Evolutionary conservation across 805 yeast species (phyloP).

Genomic region (Novakomyces olei): DNA sequence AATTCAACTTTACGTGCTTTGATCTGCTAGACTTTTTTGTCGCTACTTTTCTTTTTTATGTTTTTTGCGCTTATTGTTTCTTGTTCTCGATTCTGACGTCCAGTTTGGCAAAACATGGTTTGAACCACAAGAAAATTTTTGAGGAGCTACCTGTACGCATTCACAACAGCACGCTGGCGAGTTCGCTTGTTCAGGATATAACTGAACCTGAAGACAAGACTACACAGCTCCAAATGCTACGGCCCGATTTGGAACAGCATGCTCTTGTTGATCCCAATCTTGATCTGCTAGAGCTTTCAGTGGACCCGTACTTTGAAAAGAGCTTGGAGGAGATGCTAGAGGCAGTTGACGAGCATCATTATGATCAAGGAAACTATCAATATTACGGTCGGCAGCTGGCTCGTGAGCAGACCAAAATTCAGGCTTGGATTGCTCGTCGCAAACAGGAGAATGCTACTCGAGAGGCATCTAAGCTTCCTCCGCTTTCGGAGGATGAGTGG

Average conservation of each 20-base stretch:
- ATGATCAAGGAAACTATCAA: slow-evolving; percentile 59
- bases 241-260: too few relatives aligned
- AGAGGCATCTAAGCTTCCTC: slow-evolving; percentile 32
- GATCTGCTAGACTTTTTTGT: too few relatives aligned
- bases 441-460: slow-evolving; percentile 42
- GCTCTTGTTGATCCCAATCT: slow-evolving; percentile 12
- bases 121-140: slow-evolving; percentile 43
- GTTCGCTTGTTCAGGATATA: slow-evolving; percentile 24
- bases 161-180: slow-evolving; percentile 45
- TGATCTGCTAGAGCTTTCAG: slow-evolving; percentile 19
- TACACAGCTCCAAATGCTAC: too few relatives aligned
- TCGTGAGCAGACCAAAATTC: slow-evolving; percentile 45
- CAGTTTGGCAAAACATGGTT: slow-evolving; percentile 34
- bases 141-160: slow-evolving; percentile 48
- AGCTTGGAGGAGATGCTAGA: slow-evolving; percentile 42
- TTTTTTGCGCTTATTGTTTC: too few relatives aligned
- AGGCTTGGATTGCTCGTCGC: slow-evolving; percentile 38
- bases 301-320: slow-evolving; percentile 20
- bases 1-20: too few relatives aligned
- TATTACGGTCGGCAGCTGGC: slow-evolving; percentile 57
- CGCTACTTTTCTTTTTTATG: too few relatives aligned
- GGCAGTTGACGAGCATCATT: slow-evolving; percentile 52
- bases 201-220: slow-evolving; percentile 4
- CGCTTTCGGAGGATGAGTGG: slow-evolving; percentile 36
- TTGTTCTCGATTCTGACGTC: too few relatives aligned